A percentile compares a stretch with the other conserved stretches of the same genome.
phyloP scores from a whole-genome alignment of 306 rosid species.

The Notholithocarpus densiflorus region DNA sequence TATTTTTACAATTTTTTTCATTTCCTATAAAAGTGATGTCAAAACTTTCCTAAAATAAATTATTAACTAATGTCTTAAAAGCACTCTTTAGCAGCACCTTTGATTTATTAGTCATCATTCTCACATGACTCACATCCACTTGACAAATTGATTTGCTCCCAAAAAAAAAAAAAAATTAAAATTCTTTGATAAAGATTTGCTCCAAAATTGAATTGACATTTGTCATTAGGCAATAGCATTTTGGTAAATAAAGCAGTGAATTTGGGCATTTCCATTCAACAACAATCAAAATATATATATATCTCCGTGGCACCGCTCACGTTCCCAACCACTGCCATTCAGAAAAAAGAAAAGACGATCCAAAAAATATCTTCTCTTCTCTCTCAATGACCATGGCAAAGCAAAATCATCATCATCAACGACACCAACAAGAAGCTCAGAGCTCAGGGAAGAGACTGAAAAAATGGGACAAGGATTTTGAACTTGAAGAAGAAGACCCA shows the following conservation, averaged over 20 bases:
- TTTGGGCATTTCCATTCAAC: background rate
- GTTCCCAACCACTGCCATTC: background rate
- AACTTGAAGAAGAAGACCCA: slow-evolving; percentile 5
- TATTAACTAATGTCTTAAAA: fast-evolving
- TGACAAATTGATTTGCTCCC: no score
- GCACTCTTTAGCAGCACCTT: fast-evolving
- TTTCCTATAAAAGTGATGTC: fast-evolving
- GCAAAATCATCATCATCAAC: slow-evolving; percentile 16
- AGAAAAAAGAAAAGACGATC: slow-evolving; percentile 2
- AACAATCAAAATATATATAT: background rate
- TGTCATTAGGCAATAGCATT: background rate
- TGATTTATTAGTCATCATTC: no score
- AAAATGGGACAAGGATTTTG: slow-evolving; percentile 20
- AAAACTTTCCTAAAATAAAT: fast-evolving
- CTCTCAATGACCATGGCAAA: slow-evolving; percentile 59
- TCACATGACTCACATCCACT: no score
- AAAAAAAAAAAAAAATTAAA: no score
- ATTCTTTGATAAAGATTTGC: no score
- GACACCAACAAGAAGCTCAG: slow-evolving; percentile 33
- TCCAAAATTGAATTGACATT: no score
- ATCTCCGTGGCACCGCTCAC: background rate
- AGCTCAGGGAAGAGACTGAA: slow-evolving; percentile 75
- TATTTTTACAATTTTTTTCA: fast-evolving
- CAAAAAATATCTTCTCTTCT: background rate
- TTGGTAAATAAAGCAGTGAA: background rate